A percentile compares a stretch with the other conserved stretches of the same genome.
Conservation (phyloP, 805 yeast species). For the Candida schatavii region DNA sequence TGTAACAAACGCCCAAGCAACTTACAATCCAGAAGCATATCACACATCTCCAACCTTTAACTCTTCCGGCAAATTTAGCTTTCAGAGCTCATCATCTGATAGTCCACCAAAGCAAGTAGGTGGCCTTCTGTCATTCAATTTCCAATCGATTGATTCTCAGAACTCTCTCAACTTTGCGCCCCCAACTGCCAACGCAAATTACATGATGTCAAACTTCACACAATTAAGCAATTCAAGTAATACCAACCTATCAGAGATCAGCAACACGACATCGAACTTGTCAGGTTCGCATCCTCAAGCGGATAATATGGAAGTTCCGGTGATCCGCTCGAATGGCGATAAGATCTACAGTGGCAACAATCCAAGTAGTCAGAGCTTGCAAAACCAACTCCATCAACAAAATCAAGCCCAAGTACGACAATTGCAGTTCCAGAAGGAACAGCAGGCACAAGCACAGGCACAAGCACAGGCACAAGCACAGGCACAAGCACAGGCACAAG, state of each 20-base stretch:
- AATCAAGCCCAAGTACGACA: constrained; percentile 4
- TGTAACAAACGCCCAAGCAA: constrained; percentile 11
- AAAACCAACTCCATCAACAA: constrained; percentile 11
- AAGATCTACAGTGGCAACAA: not conserved
- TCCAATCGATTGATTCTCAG: constrained; percentile 37
- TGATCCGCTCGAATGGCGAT: constrained; percentile 1
- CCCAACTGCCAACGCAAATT: constrained; percentile 19
- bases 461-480: constrained; percentile 8
- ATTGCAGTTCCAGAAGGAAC: constrained; percentile 7
- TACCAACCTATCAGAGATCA: constrained; percentile 38
- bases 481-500: constrained; percentile 10
- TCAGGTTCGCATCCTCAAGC: constrained; percentile 15
- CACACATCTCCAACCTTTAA: constrained; percentile 24
- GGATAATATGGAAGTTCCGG: not conserved
- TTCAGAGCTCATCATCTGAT: constrained; percentile 5
- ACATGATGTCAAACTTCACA: constrained; percentile 26
- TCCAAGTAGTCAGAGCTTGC: constrained; percentile 3
- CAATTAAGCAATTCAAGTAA: constrained; percentile 38
- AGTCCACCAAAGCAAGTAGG: constrained; percentile 5
- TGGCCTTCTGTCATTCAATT: constrained; percentile 13
- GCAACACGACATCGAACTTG: constrained; percentile 21
- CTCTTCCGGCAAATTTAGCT: constrained; percentile 13
- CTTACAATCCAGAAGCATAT: constrained; percentile 11
- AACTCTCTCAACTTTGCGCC: constrained; percentile 34
- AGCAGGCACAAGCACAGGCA: constrained; percentile 9